phyloP scores from a whole-genome alignment of 2,329 filamentous ascomycete genomes.

The Penicillium sp. region DNA sequence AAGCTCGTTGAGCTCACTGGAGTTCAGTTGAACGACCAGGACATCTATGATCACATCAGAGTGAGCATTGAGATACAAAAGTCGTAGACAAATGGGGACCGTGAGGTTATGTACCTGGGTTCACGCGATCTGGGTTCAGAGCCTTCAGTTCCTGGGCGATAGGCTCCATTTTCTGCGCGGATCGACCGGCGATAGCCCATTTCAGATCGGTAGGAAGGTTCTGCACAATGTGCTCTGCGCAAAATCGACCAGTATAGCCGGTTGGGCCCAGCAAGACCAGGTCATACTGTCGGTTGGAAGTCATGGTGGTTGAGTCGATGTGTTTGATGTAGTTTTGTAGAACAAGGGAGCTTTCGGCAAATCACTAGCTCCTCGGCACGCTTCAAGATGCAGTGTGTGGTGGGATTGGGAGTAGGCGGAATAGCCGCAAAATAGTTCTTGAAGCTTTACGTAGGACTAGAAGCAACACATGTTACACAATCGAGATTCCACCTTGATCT shows the following conservation, averaged over 20 bases:
- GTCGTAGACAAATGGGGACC: background rate
- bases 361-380: slow-evolving; percentile 7
- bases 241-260: slow-evolving; percentile 80
- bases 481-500: background rate
- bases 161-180: slow-evolving; percentile 68
- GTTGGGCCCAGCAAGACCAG: slow-evolving; percentile 66
- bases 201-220: slow-evolving; percentile 71
- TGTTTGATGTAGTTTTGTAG: background rate
- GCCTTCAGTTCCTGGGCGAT: slow-evolving; percentile 65
- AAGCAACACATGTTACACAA: background rate
- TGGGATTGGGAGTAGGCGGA: background rate
- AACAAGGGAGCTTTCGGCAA: slow-evolving; percentile 6
- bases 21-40: slow-evolving; percentile 48
- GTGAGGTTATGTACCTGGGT: slow-evolving; percentile 57
- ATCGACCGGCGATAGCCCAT: slow-evolving; percentile 86
- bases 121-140: slow-evolving; percentile 65
- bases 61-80: background rate
- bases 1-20: slow-evolving; percentile 51
- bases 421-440: background rate
- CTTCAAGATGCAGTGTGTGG: background rate
- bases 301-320: slow-evolving; percentile 30
- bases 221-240: slow-evolving; percentile 70
- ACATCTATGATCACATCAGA: slow-evolving; percentile 35
- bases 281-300: slow-evolving; percentile 57
- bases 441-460: background rate